Percentiles rank a stretch among this genome's conserved stretches.
Evolutionary conservation across 108 stramenopile genomes (phyloP).

Genomic region (Seminavis robusta): DNA sequence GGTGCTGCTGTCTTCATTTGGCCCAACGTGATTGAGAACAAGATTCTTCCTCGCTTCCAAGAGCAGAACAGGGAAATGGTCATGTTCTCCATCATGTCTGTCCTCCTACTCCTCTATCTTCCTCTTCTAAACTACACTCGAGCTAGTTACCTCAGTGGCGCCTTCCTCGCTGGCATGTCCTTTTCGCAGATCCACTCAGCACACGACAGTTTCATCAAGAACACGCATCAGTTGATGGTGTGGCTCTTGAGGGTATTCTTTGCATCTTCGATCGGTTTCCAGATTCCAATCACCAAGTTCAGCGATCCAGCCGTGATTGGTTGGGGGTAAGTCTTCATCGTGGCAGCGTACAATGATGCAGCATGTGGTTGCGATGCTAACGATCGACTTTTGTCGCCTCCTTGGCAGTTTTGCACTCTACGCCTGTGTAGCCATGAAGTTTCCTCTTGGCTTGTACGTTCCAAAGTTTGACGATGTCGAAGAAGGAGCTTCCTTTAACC

Average conservation of each 20-base stretch:
- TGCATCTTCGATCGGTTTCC: slow-evolving; percentile 43
- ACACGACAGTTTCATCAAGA: slow-evolving; percentile 36
- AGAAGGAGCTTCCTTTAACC: no score
- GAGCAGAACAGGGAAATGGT: slow-evolving; percentile 22
- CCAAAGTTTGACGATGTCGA: no score
- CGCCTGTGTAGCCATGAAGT: no score
- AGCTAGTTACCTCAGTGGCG: slow-evolving; percentile 37
- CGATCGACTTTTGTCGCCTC: no score
- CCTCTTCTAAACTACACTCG: slow-evolving; percentile 39
- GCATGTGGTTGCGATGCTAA: no score
- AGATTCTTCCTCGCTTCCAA: slow-evolving; percentile 19
- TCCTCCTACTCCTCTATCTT: slow-evolving; percentile 29
- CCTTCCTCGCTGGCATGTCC: slow-evolving; percentile 41
- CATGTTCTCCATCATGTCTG: slow-evolving; percentile 25
- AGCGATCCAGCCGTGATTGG: slow-evolving; percentile 18
- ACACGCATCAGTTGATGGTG: slow-evolving; percentile 23
- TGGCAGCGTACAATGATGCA: no score
- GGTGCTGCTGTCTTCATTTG: slow-evolving; percentile 25
- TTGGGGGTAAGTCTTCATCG: no score
- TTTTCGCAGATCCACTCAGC: slow-evolving; percentile 38
- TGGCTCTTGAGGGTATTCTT: slow-evolving; percentile 62
- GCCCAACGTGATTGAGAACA: slow-evolving; percentile 29
- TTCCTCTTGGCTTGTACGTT: no score
- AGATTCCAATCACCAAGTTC: slow-evolving; percentile 18
- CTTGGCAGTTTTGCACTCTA: no score